Conservation (phyloP, 192 early-diverging fungal species). For the Podila clonocystis region DNA sequence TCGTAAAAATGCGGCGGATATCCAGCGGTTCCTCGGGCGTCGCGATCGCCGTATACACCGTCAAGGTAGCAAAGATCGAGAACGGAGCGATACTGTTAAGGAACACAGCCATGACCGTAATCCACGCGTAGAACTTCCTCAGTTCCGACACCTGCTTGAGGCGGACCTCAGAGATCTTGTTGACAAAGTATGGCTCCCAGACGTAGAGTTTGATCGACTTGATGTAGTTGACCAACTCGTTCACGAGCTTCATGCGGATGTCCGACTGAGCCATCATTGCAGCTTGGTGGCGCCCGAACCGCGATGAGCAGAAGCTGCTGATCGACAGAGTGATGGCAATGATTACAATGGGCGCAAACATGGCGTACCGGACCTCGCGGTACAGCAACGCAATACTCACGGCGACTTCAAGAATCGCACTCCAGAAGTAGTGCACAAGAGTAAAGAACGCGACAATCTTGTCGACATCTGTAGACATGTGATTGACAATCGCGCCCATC, state of each 20-base stretch:
- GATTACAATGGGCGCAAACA: constrained; percentile 47
- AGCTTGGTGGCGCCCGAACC: neutral
- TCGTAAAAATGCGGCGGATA: constrained; percentile 72
- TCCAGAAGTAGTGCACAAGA: constrained; percentile 40
- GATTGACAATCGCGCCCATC: constrained; percentile 70
- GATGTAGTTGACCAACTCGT: constrained; percentile 71
- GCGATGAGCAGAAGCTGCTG: neutral
- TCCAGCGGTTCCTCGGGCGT: constrained; percentile 51
- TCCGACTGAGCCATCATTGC: constrained; percentile 48
- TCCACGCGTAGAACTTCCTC: constrained; percentile 21
- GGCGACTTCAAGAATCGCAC: constrained; percentile 24
- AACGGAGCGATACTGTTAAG: constrained; percentile 41
- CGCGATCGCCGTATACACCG: constrained; percentile 36
- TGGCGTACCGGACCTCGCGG: constrained; percentile 21
- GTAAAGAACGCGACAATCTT: constrained; percentile 21
- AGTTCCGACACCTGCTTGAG: constrained; percentile 41
- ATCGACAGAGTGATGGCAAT: constrained; percentile 5
- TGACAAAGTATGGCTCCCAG: constrained; percentile 66
- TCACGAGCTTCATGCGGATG: constrained; percentile 73
- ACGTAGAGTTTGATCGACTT: constrained; percentile 78
- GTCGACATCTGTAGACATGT: constrained; percentile 64
- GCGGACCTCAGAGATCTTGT: constrained; percentile 40
- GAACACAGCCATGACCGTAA: constrained; percentile 4
- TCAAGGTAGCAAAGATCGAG: constrained; percentile 53
- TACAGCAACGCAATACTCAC: constrained; percentile 33